Evolutionary conservation across 2,329 filamentous ascomycete species (phyloP).

Genomic region (Penicillium sp.): DNA sequence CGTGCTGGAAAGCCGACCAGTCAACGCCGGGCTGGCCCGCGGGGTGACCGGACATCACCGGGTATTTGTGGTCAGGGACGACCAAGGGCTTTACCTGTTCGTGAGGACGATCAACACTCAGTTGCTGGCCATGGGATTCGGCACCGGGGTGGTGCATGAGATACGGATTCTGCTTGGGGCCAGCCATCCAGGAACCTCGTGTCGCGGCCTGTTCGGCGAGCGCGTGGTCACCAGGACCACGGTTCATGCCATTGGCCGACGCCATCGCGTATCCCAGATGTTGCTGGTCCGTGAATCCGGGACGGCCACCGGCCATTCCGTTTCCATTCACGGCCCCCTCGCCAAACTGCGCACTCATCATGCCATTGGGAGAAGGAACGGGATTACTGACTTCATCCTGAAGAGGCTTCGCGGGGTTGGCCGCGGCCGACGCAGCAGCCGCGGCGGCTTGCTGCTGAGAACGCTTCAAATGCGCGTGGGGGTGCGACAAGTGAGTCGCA

Average conservation of each 20-base stretch:
- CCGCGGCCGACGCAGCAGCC: constrained; percentile 30
- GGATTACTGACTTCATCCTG: constrained; percentile 43
- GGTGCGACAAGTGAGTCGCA: constrained; percentile 88
- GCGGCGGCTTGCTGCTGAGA: constrained; percentile 32
- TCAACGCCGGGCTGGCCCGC: constrained; percentile 58
- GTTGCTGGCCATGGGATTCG: constrained; percentile 37
- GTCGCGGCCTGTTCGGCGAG: constrained; percentile 35
- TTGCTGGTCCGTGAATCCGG: constrained; percentile 38
- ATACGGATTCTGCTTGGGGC: constrained; percentile 42
- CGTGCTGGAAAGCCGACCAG: constrained; percentile 74
- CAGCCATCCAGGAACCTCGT: constrained; percentile 39
- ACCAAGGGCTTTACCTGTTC: constrained; percentile 40
- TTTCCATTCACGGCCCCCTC: constrained; percentile 40
- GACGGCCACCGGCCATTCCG: constrained; percentile 34
- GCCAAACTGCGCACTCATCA: constrained; percentile 39
- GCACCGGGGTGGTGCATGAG: constrained; percentile 38
- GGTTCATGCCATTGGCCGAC: constrained; percentile 39
- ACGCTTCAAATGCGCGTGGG: constrained; percentile 83
- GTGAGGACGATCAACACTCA: constrained; percentile 41
- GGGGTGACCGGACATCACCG: constrained; percentile 56
- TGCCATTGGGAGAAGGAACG: constrained; percentile 39
- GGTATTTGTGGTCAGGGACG: constrained; percentile 38
- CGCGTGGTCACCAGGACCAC: constrained; percentile 33
- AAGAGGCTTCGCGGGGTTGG: constrained; percentile 37
- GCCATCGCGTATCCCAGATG: constrained; percentile 40